Evolutionary conservation across 1,284 basidiomycete species (phyloP).

Genomic region (Coriolopsis trogii): DNA sequence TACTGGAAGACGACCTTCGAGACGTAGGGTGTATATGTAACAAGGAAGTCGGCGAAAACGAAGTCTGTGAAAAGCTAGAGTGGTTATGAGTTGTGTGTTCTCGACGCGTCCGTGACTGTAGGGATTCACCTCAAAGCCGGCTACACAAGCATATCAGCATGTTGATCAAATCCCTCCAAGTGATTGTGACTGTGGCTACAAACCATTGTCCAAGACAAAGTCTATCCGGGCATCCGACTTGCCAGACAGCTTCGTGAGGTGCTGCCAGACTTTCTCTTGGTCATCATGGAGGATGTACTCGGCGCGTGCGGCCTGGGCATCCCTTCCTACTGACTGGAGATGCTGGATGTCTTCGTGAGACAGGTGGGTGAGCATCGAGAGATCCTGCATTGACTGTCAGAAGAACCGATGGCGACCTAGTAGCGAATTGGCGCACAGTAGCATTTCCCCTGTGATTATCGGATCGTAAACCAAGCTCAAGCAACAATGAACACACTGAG

Average conservation of each 20-base stretch:
- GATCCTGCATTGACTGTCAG: constrained; percentile 51
- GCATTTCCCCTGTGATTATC: constrained; percentile 69
- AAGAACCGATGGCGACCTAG: not conserved
- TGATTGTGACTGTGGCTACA: constrained; percentile 21
- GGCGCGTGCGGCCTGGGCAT: constrained; percentile 73
- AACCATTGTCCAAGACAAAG: constrained; percentile 92
- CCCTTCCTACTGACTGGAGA: constrained; percentile 81
- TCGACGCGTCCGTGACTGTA: too few relatives aligned
- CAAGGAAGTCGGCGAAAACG: constrained; percentile 92
- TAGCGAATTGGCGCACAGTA: constrained; percentile 47
- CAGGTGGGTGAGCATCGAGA: constrained; percentile 83
- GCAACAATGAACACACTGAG: too few relatives aligned
- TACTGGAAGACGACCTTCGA: constrained; percentile 88
- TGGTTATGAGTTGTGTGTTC: not conserved
- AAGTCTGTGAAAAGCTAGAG: constrained; percentile 94
- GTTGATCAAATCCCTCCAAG: not conserved
- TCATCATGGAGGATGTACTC: constrained; percentile 88
- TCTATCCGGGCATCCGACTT: constrained; percentile 69
- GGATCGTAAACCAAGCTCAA: too few relatives aligned
- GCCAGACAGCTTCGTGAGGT: constrained; percentile 54
- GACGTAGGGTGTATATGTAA: constrained; percentile 85
- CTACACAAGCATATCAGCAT: constrained; percentile 39
- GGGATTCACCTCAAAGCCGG: constrained; percentile 81
- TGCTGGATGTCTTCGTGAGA: constrained; percentile 81
- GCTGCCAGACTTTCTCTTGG: constrained; percentile 75